Base-by-base conservation (phyloP, 306 rosid genomes). In the Vigna reflexopilosa region DNA sequence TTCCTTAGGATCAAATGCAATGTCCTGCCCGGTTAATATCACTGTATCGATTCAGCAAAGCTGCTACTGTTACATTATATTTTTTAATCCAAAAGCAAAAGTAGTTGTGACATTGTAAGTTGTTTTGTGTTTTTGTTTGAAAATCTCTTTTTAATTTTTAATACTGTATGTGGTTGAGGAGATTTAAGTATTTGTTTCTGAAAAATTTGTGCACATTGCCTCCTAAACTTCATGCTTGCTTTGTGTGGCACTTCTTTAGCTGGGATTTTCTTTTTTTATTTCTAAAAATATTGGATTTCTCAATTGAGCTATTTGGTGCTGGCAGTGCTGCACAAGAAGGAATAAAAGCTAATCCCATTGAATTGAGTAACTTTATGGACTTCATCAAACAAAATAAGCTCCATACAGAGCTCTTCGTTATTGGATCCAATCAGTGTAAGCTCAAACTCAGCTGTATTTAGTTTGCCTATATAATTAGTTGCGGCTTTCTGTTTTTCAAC, bases 261-360 rank as follows among this genome's bases (percentile, higher is more conserved):
- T 32, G 69, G 48, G 54, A 16, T 57, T 71, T 15, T 78, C 36
- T 45, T 72, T 61, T 61, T 3, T 75, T 40, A 22, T 45, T 55
- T 77, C 75, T 70, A 55, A 71, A 80, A 68, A 55, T 7, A 56
- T 50, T 87, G 44, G 28, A 36, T 65, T 70, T n/a, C 78, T 75
- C 72, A 50, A 75, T 78, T 82, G 73, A 42, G 62, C 70, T 64
- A 63, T 68, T 84, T 65, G 72, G 61, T 80, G 20, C 74, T 81
- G 85, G 73, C 91, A 94, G 95, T 58, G 95, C 96, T n/a, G 97
- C 87, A 83, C 93, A 92, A 82, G 97, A 86, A 83, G 97, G 98
- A 62, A 89, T 89, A 12, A 81, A 82, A 80, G 89, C 84, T 50
- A 85, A 85, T 70, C 93, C 94, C 57, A 87, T 89, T 32, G 97